Evolutionary conservation across 2,329 filamentous ascomycete genomes (phyloP), one percentile per base, ranked within the genome.

Genomic region (Fusarium pseudograminearum): DNA sequence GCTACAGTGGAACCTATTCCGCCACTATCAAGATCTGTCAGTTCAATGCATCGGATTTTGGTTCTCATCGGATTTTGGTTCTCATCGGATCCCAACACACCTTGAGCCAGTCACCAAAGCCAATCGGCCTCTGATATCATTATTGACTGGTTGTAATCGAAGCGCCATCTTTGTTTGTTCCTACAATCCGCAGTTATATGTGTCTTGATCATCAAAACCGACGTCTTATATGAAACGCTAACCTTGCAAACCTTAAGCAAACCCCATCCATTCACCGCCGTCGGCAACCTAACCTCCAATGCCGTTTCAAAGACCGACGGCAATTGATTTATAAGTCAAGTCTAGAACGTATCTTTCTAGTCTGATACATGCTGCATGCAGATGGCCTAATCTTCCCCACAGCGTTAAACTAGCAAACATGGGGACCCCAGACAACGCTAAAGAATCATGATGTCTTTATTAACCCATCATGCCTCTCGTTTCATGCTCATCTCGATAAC

Each of bases 1-100:
- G 77, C 78, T 52, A 73, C 75, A 1, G 74, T 74, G 8, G 77
- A 77, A 11, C 78, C 78, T 22, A 80, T 80, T 5, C 78, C 78
- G 50, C 78, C 78, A 38, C 78, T 80, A 54, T 44, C 7, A 4
- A 42, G 22, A 10, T 64, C 48, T 63, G 61, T 28, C 20, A 64
- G 61, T 28, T 18, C 14, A 62, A 44, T 5, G n/a, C 36, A 44
- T 31, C 26, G 28, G 1, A 28, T 38, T 8, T 26, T 20, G 22
- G 8, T 24, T 22, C n/a, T 7, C 15, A n/a, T 22, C 10, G 10
- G 31, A 16, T 33, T 8, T 26, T 20, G 22, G 8, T 24, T 22
- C n/a, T 7, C 15, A n/a, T 22, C 10, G 10, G 31, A 16, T 33
- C 9, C 10, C 18, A 9, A 38, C 31, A 26, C 18, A 70, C 68